Percentiles rank a stretch among this genome's conserved stretches.
These are phyloP conservation scores for Pleurotus tuoliensis DNA, from an alignment of 768 basidiomycete species.

Conservation along the genomic window DNA sequence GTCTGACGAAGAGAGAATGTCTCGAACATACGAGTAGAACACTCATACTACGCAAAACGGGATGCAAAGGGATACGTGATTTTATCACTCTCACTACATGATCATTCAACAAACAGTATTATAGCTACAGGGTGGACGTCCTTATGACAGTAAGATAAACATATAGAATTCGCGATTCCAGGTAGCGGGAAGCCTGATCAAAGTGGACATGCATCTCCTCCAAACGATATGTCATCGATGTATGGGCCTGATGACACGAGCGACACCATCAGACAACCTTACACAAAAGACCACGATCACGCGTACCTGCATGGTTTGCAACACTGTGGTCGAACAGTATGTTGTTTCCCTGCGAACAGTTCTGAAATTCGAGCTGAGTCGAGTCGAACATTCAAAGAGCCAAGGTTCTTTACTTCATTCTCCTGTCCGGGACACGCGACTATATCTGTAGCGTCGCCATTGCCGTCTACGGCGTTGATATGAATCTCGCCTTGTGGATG, in stretches of 20 bases:
- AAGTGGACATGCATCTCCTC: slow-evolving; percentile 6
- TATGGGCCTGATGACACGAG: slow-evolving; percentile 21
- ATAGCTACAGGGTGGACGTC: too few relatives aligned
- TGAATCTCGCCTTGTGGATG: slow-evolving; percentile 39
- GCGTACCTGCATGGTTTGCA: slow-evolving; percentile 19
- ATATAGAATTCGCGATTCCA: too few relatives aligned
- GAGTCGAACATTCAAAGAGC: not conserved
- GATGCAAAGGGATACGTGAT: too few relatives aligned
- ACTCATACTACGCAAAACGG: too few relatives aligned
- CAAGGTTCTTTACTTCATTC: slow-evolving; percentile 22
- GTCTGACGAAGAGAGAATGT: too few relatives aligned
- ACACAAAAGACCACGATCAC: not conserved
- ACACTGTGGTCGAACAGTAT: slow-evolving; percentile 14
- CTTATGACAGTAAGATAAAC: too few relatives aligned
- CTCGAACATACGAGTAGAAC: too few relatives aligned
- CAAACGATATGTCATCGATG: slow-evolving; percentile 25
- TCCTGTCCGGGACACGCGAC: slow-evolving; percentile 35
- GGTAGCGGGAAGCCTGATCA: not conserved
- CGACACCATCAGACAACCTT: not conserved
- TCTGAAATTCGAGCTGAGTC: slow-evolving; percentile 10
- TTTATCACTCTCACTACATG: too few relatives aligned
- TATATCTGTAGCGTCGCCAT: slow-evolving; percentile 22
- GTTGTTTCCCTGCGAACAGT: slow-evolving; percentile 21
- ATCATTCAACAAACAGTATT: too few relatives aligned
- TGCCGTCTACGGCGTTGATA: slow-evolving; percentile 28